Conservation (phyloP, 371 early-diverging fungal species). For the Lichtheimia ramosa region DNA sequence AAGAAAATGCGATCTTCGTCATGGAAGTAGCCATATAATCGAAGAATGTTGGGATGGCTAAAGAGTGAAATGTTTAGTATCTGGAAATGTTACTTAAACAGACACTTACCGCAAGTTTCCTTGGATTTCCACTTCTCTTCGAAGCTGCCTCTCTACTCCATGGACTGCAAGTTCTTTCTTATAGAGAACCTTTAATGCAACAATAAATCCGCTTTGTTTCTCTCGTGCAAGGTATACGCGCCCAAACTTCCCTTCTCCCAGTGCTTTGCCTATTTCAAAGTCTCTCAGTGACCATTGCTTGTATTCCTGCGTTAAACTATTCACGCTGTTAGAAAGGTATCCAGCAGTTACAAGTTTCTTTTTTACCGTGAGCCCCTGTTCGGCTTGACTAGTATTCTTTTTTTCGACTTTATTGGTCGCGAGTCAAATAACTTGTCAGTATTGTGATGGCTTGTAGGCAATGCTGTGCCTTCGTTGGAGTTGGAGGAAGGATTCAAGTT, state of each 20-base stretch:
- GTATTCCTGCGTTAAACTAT: constrained; percentile 5
- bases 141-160: constrained; percentile 28
- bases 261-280: constrained; percentile 93
- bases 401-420: too few species aligned
- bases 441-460: too few species aligned
- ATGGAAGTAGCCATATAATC: constrained; percentile 96
- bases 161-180: constrained; percentile 75
- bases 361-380: too few species aligned
- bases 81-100: too few species aligned
- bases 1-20: constrained; percentile 92
- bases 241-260: constrained; percentile 98
- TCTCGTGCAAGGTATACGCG: constrained; percentile 96
- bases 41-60: constrained; percentile 89
- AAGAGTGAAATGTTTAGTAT: not conserved
- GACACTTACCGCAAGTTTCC: constrained; percentile 11
- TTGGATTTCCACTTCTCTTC: constrained; percentile 96
- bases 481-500: too few species aligned
- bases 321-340: too few species aligned
- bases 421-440: too few species aligned
- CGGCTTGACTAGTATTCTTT: too few species aligned
- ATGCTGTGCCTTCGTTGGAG: too few species aligned
- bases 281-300: constrained; percentile 85
- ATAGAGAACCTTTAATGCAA: constrained; percentile 91
- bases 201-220: constrained; percentile 83
- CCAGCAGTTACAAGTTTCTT: too few species aligned